Evolutionary conservation across 495 filamentous ascomycete species (phyloP), one percentile per base, ranked within the genome.

Genomic region (Margaritispora aquatica): DNA sequence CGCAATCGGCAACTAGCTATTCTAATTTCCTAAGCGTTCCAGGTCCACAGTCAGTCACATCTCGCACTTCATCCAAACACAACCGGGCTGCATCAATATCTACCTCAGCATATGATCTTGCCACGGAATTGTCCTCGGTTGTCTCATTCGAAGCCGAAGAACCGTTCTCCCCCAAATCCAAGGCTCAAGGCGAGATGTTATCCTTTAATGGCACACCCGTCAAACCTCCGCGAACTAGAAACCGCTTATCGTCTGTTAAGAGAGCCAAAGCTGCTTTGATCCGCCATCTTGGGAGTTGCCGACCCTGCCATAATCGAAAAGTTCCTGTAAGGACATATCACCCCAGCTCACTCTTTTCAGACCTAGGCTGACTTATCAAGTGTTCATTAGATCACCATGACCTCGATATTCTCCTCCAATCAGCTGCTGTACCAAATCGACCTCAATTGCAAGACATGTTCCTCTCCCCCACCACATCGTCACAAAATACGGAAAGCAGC

Each of bases 361-460:
- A n/a, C n/a, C n/a, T n/a, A n/a, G n/a, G n/a, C 27, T 31, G 34
- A 31, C 27, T 36, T 20, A 8, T 8, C 29, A 21, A 66, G 63
- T 67, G 65, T 41, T 62, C 65, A 29, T 31, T 67, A n/a, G 52
- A 64, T 17, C 65, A 67, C 47, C 62, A 67, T 38, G 65, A 67
- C 51, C 61, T 67, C 21, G 41, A 58, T 7, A 51, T 2, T 15
- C 61, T 67, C 2, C 47, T 31, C 22, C n/a, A 47, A 54, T 22
- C 9, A 4, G 13, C 20, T 13, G 17, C 52, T 19, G 8, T 3
- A 38, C 3, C 27, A 22, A 31, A 54, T 36, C 17, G 20, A 22
- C 13, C 20, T 2, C 29, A n/a, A 26, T 26, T 22, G 26, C 47
- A 26, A 50, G 20, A 50, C 17, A 19, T 24, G 20, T 50, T 50